phyloP scores from a whole-genome alignment of 441 rosid species.

The Theobroma grandiflorum region DNA sequence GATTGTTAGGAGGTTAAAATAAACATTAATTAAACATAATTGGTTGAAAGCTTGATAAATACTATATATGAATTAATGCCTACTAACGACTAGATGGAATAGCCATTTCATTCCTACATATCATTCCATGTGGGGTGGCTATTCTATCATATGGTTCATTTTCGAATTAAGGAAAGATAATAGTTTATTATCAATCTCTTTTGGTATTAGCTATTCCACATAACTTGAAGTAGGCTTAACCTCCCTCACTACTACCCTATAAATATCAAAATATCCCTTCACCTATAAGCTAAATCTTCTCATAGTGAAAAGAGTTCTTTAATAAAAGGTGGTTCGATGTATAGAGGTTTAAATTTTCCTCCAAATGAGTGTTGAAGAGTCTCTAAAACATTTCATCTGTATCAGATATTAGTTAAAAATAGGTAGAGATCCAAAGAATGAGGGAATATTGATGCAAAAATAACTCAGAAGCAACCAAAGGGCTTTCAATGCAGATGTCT shows the following conservation, averaged over 20 bases:
- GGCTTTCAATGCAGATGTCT: conserved; percentile 9
- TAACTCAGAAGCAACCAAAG: conserved; percentile 29
- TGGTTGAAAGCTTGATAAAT: too few species aligned
- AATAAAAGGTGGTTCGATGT: neutral
- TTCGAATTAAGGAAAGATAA: too few species aligned
- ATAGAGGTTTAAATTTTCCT: too few species aligned
- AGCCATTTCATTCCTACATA: too few species aligned
- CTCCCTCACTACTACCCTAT: too few species aligned
- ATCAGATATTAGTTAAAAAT: neutral
- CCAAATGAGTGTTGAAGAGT: neutral
- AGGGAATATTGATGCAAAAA: conserved; percentile 13
- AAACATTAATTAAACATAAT: neutral
- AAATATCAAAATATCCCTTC: too few species aligned
- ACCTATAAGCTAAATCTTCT: too few species aligned
- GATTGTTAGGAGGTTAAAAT: neutral
- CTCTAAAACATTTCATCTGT: neutral
- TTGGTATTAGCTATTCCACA: too few species aligned
- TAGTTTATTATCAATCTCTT: too few species aligned
- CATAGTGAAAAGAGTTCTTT: neutral
- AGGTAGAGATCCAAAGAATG: neutral
- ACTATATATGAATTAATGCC: neutral
- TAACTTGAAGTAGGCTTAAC: too few species aligned
- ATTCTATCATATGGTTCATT: too few species aligned
- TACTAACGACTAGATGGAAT: neutral
- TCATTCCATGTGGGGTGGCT: too few species aligned